Base-by-base conservation (phyloP, 2,329 filamentous ascomycete genomes). In the Aspergillus tubingensis region DNA sequence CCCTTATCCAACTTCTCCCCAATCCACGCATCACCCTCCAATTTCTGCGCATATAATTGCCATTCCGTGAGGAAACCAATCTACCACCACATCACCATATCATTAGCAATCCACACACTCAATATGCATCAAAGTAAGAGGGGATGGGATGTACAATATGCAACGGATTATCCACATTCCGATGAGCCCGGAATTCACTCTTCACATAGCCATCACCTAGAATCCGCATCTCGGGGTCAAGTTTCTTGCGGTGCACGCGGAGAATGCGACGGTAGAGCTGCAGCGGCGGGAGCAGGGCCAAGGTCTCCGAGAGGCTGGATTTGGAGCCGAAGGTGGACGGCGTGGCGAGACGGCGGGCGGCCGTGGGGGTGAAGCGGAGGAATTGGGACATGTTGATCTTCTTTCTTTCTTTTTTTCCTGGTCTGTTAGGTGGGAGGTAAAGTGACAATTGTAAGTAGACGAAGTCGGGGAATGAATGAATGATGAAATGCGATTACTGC, bases 51-150 rank as follows among this genome's bases (percentile, higher is more conserved):
- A 73, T 98, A 99, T 55, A 91, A 80, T 76, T 99, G 95, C 94
- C 94, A 99, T 76, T 98, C 93, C 0, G 91, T 94, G 68, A 99
- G 82, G 76, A 99, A 99, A 1, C 94, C 95, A 69, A 98, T 92
- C 92, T 96, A 66, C 27, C 8, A 38, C 55, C 60, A 65, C 57
- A 65, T 41, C 47, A 21, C 17, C 23, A 17, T 25, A n/a, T 38
- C n/a, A 38, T 57, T 54, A 57, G 47, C 53, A 48, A 27, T 21
- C 1, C 41, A 49, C 2, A 25, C 15, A 48, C 21, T 13, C 21
- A 54, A 53, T n/a, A 7, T 15, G 25, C 23, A 1, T 5, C 8
- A 13, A 1, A 43, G 19, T n/a, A 25, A 4, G 39, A 17, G 13
- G 3, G 48, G 23, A 25, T 17, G 11, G 10, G 36, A 75, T 86